These are phyloP conservation scores for Priceomyces melissophilus DNA, from an alignment of 805 yeast species.

Conservation along the genomic window DNA sequence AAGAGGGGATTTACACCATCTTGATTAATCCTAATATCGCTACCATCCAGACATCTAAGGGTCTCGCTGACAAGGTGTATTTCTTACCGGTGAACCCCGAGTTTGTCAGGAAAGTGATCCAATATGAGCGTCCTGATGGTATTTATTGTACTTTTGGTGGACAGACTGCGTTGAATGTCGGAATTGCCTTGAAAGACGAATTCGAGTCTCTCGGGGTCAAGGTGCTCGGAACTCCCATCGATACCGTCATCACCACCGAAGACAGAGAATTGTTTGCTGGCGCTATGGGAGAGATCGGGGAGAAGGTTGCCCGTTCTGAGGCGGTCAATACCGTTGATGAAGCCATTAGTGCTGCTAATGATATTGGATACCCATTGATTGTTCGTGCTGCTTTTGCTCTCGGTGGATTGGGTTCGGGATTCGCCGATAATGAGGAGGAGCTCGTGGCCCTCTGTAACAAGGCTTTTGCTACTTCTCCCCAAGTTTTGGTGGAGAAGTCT, in stretches of 20 bases:
- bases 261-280: slow-evolving; percentile 94
- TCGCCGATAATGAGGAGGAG: slow-evolving; percentile 85
- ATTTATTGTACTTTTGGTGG: slow-evolving; percentile 98
- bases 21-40: slow-evolving; percentile 97
- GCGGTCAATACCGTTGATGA: slow-evolving; percentile 80
- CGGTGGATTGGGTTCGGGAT: slow-evolving; percentile 98
- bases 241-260: slow-evolving; percentile 94
- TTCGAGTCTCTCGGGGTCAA: slow-evolving; percentile 87
- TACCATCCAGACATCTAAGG: slow-evolving; percentile 96
- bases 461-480: slow-evolving; percentile 95
- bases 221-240: slow-evolving; percentile 95
- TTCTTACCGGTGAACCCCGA: slow-evolving; percentile 97
- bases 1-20: slow-evolving; percentile 95
- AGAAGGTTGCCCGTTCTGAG: slow-evolving; percentile 91
- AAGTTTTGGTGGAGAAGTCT: slow-evolving; percentile 89
- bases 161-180: slow-evolving; percentile 95
- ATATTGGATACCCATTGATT: slow-evolving; percentile 91
- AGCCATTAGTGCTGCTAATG: slow-evolving; percentile 79
- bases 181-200: slow-evolving; percentile 93
- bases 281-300: slow-evolving; percentile 92
- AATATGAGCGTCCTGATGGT: slow-evolving; percentile 95
- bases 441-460: slow-evolving; percentile 79
- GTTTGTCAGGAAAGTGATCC: slow-evolving; percentile 91
- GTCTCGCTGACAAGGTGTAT: slow-evolving; percentile 96
- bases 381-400: slow-evolving; percentile 96